Evolutionary conservation across 495 filamentous ascomycete genomes (phyloP), one percentile per base, ranked within the genome.

Genomic region (Hypoxylon rickii): DNA sequence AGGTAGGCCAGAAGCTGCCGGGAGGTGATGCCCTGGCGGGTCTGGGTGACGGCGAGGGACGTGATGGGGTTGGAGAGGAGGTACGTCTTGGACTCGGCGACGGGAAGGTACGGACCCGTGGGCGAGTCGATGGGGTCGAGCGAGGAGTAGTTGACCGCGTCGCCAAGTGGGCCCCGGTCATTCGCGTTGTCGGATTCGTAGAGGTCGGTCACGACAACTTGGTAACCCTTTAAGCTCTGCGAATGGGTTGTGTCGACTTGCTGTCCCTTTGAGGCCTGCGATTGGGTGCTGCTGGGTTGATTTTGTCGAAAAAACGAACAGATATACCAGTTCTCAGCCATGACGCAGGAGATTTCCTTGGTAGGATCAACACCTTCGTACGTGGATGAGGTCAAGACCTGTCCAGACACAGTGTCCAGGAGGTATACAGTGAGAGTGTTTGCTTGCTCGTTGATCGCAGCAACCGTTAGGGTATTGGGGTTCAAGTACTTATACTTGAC

Each of bases 401-500:
- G 78, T 33, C 95, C 95, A 15, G 92, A 92, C 6, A 95, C 82
- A 1, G 89, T 87, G 69, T 97, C 92, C 31, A 99, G 74, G 16
- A 97, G 79, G 61, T 95, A 91, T 56, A 96, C 79, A 1, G 83
- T 83, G 6, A 87, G 85, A 0, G 72, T 76, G 4, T 71, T 76
- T 1, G 78, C 70, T 17, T 73, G 70, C 26, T 85, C 79, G 46
- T 86, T 74, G 13, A 85, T 75, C 6, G 90, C 82, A 0, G 89
- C 89, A 44, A 96, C 77, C 0, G 96, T 82, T 5, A 92, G 75
- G 3, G 92, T 77, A 70, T 97, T 97, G 1, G 89, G 86, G 72
- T 92, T 94, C 18, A 99, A 75, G 69, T 97, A 97, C 75, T 99
- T 99, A 82, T 97, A 99, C 53, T 96, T 79, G 33, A 99, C 94